A percentile compares a stretch with the other conserved stretches of the same genome.
Evolutionary conservation across 2,329 filamentous ascomycete genomes (phyloP).

Genomic region (Reticulascus tulasneorum): DNA sequence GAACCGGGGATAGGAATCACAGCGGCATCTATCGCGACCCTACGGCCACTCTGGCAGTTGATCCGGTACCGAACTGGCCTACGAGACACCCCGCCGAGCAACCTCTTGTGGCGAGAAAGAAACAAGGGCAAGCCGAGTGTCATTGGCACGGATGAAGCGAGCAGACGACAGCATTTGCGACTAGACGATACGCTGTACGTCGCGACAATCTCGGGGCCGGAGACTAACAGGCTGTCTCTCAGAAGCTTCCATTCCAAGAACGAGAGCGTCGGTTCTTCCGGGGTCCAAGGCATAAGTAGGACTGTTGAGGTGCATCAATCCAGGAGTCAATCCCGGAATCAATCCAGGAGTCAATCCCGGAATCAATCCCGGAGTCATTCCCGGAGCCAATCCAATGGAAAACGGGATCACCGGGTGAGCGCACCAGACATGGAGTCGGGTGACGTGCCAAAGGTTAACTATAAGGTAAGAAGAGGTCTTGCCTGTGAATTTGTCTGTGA

Average conservation of each 20-base stretch:
- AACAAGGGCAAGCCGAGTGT: conserved; percentile 8
- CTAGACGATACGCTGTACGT: too few species aligned
- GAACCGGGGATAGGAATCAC: conserved; percentile 39
- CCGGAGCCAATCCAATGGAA: too few species aligned
- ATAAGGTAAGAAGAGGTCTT: too few species aligned
- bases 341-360: background rate
- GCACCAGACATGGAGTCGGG: too few species aligned
- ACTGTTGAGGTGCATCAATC: background rate
- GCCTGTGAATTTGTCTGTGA: too few species aligned
- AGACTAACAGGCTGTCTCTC: background rate
- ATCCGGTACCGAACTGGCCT: conserved; percentile 5
- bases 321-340: background rate
- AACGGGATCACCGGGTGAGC: too few species aligned
- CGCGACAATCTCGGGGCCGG: too few species aligned
- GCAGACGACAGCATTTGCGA: background rate
- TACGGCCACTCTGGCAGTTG: conserved; percentile 27
- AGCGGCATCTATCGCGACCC: conserved; percentile 34
- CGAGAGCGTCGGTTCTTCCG: background rate
- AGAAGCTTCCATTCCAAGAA: background rate
- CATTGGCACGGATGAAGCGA: conserved; percentile 4
- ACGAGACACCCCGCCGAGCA: conserved; percentile 4
- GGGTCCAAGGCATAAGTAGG: conserved; percentile 3
- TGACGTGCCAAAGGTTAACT: too few species aligned
- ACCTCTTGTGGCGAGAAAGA: conserved; percentile 5
- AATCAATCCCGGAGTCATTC: too few species aligned